Evolutionary conservation across 192 early-diverging fungal species (phyloP).

Genomic region (Umbelopsis ramanniana): DNA sequence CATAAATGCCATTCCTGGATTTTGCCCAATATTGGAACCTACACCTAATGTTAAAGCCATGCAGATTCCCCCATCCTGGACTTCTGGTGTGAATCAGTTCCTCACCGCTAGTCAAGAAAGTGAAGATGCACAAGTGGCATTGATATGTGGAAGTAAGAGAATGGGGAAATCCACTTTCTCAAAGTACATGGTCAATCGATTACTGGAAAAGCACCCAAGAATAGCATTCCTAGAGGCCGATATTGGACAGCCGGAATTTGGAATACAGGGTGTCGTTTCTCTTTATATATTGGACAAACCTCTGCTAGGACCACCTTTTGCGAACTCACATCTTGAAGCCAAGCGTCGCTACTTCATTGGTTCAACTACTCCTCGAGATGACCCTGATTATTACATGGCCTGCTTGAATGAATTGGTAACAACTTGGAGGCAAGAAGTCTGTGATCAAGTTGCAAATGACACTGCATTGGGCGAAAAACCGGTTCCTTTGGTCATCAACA

Average conservation of each 20-base stretch:
- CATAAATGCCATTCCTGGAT: conserved; percentile 42
- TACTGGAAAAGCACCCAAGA: conserved; percentile 68
- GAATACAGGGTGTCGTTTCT: conserved; percentile 78
- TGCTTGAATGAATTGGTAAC: conserved; percentile 66
- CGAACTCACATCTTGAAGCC: conserved; percentile 63
- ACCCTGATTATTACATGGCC: conserved; percentile 81
- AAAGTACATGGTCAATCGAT: conserved; percentile 74
- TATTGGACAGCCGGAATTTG: conserved; percentile 90
- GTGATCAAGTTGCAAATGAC: conserved; percentile 10
- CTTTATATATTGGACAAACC: conserved; percentile 75
- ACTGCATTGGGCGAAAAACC: conserved; percentile 29
- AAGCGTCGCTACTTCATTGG: conserved; percentile 79
- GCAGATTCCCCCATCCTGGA: conserved; percentile 49
- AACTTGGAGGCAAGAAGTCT: conserved; percentile 57
- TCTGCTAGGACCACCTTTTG: conserved; percentile 85
- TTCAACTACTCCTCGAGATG: conserved; percentile 70
- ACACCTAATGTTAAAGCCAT: conserved; percentile 37
- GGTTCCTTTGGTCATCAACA: conserved; percentile 93
- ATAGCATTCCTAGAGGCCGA: conserved; percentile 92
- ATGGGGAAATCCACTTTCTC: conserved; percentile 92
- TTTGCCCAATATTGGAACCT: conserved; percentile 50
- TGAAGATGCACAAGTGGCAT: conserved; percentile 49
- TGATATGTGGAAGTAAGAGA: conserved; percentile 79
- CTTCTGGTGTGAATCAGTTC: conserved; percentile 20
- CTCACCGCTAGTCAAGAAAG: neutral